Evolutionary conservation across 2,329 filamentous ascomycete genomes (phyloP).

Genomic region (Pseudophaeomoniella oleicola): DNA sequence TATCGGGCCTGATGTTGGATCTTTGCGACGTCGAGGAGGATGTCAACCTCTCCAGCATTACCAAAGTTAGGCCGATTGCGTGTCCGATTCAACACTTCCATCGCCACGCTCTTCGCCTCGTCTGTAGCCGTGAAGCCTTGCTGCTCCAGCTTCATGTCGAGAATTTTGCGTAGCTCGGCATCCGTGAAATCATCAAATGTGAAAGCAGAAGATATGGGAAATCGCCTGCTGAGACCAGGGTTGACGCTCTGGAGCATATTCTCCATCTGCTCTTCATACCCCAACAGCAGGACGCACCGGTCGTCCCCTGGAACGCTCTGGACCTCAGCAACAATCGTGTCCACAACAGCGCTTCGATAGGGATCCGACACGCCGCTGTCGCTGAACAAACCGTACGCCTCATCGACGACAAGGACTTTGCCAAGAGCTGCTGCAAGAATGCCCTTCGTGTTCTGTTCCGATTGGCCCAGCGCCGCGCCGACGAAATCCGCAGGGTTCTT

Average conservation of each 20-base stretch:
- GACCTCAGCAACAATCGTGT: conserved; percentile 60
- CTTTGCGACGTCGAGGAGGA: conserved; percentile 46
- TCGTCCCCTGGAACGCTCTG: conserved; percentile 58
- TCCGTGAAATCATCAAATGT: conserved; percentile 54
- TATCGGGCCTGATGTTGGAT: conserved; percentile 31
- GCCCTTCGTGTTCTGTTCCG: conserved; percentile 56
- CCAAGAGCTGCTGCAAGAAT: conserved; percentile 53
- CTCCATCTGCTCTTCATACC: conserved; percentile 56
- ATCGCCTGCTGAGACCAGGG: conserved; percentile 52
- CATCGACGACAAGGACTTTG: conserved; percentile 68
- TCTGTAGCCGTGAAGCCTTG: conserved; percentile 39
- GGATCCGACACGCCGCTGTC: conserved; percentile 23
- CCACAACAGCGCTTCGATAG: conserved; percentile 52
- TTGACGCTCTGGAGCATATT: conserved; percentile 23
- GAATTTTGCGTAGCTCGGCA: conserved; percentile 41
- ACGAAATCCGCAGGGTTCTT: conserved; percentile 66
- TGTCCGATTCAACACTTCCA: conserved; percentile 45
- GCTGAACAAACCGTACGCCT: conserved; percentile 54
- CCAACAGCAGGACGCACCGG: conserved; percentile 55
- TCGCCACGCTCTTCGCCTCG: conserved; percentile 37
- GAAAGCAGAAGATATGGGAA: conserved; percentile 50
- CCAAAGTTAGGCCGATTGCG: conserved; percentile 54
- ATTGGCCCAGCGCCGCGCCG: conserved; percentile 46
- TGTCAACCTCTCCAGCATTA: conserved; percentile 63
- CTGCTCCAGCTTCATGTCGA: conserved; percentile 47